A percentile compares a stretch with the other conserved stretches of the same genome.
These are phyloP conservation scores for Hericium coralloides DNA, from an alignment of 768 basidiomycete species.

Conservation along the genomic window DNA sequence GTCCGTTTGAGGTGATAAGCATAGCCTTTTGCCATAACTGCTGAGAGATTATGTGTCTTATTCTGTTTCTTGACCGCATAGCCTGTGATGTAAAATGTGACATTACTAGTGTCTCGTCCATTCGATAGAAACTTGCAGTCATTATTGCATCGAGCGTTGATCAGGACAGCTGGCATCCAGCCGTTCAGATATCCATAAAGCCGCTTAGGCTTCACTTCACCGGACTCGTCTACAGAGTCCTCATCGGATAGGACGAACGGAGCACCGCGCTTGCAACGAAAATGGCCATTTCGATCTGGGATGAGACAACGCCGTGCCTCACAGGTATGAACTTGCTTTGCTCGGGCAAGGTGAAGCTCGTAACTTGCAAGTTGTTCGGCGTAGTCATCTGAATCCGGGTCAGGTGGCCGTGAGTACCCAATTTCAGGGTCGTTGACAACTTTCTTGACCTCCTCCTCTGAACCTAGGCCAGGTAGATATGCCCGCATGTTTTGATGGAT, in stretches of 20 bases:
- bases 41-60: conserved; percentile 25
- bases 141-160: conserved; percentile 28
- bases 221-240: conserved; percentile 10
- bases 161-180: conserved; percentile 19
- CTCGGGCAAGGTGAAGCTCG: not conserved
- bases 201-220: conserved; percentile 13
- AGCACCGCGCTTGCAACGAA: conserved; percentile 17
- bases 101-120: conserved; percentile 23
- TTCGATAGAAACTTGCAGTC: conserved; percentile 33
- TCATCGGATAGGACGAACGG: conserved; percentile 11
- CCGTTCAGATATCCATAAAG: conserved; percentile 14
- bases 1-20: conserved; percentile 19
- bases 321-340: conserved; percentile 18
- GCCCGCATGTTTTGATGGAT: conserved; percentile 26
- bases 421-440: not conserved
- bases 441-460: not conserved
- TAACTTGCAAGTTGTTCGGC: not conserved
- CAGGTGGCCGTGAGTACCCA: conserved; percentile 25
- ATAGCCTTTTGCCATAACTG: conserved; percentile 24
- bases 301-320: conserved; percentile 4
- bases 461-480: conserved; percentile 16
- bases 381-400: conserved; percentile 23
- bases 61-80: conserved; percentile 15
- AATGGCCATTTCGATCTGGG: conserved; percentile 1
- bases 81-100: conserved; percentile 26